Percentiles rank a stretch among this genome's conserved stretches.
These are phyloP conservation scores for Monosporascus sp. DNA, from an alignment of 2,329 filamentous ascomycete genomes.

Conservation along the genomic window DNA sequence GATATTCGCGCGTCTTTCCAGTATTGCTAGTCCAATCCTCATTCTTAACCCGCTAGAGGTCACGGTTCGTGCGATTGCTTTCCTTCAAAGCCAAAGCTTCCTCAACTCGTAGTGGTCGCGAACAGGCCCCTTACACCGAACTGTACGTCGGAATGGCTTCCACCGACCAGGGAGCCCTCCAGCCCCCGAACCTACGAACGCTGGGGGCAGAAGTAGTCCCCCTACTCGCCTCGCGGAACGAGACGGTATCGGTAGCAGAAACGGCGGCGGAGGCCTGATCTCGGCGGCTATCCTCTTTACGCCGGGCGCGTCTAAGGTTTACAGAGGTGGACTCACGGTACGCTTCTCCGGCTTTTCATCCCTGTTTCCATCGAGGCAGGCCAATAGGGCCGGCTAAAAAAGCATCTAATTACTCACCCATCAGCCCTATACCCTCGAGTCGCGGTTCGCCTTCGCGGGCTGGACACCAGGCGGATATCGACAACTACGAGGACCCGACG, in stretches of 20 bases:
- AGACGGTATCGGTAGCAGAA: conserved; percentile 57
- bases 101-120: no score
- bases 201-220: conserved; percentile 44
- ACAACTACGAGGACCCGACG: conserved; percentile 53
- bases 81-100: no score
- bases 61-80: no score
- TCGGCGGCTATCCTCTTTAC: conserved; percentile 52
- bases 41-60: no score
- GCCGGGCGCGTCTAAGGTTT: conserved; percentile 53
- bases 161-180: conserved; percentile 14
- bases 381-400: conserved; percentile 5
- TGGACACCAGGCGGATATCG: conserved; percentile 51
- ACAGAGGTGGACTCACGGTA: conserved; percentile 54
- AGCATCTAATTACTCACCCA: not conserved
- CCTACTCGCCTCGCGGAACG: conserved; percentile 48
- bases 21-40: no score
- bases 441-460: conserved; percentile 52
- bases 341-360: not conserved
- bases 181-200: conserved; percentile 30
- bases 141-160: not conserved
- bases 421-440: conserved; percentile 51
- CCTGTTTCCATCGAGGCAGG: not conserved
- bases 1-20: no score
- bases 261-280: conserved; percentile 62
- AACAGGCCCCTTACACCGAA: no score